Percentiles rank a stretch among this genome's conserved stretches.
Evolutionary conservation across 805 yeast genomes (phyloP).

Genomic region (Nakazawaea wickerhamii): DNA sequence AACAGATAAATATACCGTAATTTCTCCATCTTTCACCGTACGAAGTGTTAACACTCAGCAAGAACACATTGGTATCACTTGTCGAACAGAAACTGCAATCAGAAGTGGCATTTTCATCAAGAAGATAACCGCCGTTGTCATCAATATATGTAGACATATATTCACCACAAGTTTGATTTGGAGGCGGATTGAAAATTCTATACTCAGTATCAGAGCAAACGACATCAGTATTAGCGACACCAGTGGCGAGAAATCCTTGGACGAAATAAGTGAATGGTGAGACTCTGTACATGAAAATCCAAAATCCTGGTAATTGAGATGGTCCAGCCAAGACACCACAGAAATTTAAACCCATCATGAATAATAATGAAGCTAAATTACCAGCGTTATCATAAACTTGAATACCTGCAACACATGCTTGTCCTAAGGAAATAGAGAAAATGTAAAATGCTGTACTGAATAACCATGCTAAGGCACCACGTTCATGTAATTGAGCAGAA

Average conservation of each 20-base stretch:
- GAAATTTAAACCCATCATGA: slow-evolving; percentile 60
- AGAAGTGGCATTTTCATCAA: slow-evolving; percentile 37
- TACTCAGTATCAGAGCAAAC: slow-evolving; percentile 44
- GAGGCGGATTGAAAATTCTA: slow-evolving; percentile 44
- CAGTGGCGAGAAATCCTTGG: slow-evolving; percentile 47
- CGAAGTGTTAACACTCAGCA: slow-evolving; percentile 38
- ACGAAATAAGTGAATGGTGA: slow-evolving; percentile 69
- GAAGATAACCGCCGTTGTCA: slow-evolving; percentile 42
- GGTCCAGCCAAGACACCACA: slow-evolving; percentile 72
- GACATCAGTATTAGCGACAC: slow-evolving; percentile 45
- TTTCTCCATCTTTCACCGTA: slow-evolving; percentile 48
- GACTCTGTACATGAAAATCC: slow-evolving; percentile 73
- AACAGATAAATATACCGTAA: slow-evolving; percentile 50
- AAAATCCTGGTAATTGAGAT: slow-evolving; percentile 56
- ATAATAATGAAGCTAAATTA: slow-evolving; percentile 49
- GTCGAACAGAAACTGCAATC: slow-evolving; percentile 59
- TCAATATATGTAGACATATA: slow-evolving; percentile 38
- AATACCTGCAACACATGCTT: slow-evolving; percentile 51
- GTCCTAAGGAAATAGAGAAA: slow-evolving; percentile 54
- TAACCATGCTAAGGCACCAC: slow-evolving; percentile 52
- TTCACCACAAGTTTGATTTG: slow-evolving; percentile 52
- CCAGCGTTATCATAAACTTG: slow-evolving; percentile 61
- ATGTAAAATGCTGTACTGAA: slow-evolving; percentile 37
- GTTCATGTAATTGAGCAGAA: slow-evolving; percentile 38
- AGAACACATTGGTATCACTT: slow-evolving; percentile 51